Conservation (phyloP, 352 stramenopile genomes). For the Pythium volutum region DNA sequence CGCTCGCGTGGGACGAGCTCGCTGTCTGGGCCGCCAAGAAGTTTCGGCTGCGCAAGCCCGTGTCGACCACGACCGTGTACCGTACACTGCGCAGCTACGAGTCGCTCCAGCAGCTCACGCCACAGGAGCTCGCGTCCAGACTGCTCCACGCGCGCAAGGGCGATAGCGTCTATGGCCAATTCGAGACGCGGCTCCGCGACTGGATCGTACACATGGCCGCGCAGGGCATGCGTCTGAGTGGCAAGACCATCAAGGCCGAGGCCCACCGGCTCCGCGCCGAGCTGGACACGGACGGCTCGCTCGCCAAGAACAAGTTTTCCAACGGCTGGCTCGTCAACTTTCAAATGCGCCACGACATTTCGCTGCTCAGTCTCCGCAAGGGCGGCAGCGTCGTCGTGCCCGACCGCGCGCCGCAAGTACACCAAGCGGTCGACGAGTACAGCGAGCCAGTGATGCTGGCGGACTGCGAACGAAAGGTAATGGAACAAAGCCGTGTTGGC, state of each 20-base stretch:
- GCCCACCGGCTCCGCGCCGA: conserved; percentile 8
- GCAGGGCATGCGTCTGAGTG: neutral
- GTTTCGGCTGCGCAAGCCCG: neutral
- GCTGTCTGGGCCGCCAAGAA: conserved; percentile 6
- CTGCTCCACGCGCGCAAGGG: neutral
- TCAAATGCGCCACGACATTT: conserved; percentile 4
- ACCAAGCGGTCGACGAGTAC: neutral
- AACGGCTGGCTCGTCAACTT: conserved; percentile 15
- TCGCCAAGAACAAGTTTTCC: neutral
- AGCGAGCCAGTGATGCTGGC: too few relatives aligned
- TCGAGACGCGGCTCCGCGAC: conserved; percentile 8
- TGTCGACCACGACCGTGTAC: conserved; percentile 1
- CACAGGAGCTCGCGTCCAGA: conserved; percentile 1
- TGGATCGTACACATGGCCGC: conserved; percentile 13
- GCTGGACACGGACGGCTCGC: neutral
- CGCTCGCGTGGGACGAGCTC: conserved; percentile 11
- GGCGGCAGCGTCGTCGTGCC: conserved; percentile 8
- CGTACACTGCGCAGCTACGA: conserved; percentile 4
- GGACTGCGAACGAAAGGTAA: too few relatives aligned
- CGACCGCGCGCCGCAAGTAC: neutral
- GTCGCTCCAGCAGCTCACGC: neutral
- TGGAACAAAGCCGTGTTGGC: too few relatives aligned
- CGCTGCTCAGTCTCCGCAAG: conserved; percentile 8
- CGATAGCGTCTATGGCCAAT: neutral
- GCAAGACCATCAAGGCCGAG: conserved; percentile 11